Evolutionary conservation across 345 rosid genomes (phyloP).

Genomic region (Euphorbia tirucalli): DNA sequence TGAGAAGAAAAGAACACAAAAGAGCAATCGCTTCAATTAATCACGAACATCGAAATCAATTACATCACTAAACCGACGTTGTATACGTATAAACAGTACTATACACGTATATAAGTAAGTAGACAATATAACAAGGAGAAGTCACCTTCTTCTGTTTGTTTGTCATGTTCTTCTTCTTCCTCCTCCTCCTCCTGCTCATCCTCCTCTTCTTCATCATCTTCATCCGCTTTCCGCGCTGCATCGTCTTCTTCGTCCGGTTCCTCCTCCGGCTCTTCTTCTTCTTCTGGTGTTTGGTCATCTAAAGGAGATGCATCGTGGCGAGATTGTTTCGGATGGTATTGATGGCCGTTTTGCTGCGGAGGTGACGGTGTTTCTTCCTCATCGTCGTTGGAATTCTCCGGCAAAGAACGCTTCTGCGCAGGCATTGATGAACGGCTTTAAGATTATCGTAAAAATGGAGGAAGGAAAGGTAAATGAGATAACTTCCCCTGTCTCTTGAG

Average conservation of each 20-base stretch:
- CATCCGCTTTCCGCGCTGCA: slow-evolving; percentile 12
- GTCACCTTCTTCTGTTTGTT: slow-evolving; percentile 13
- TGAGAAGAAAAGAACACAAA: slow-evolving; percentile 23
- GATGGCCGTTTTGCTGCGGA: slow-evolving; percentile 24
- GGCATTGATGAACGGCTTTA: slow-evolving; percentile 51
- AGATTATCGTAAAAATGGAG: neutral
- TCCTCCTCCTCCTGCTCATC: slow-evolving; percentile 32
- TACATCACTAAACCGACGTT: slow-evolving; percentile 11
- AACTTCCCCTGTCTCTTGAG: neutral
- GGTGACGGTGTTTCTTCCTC: slow-evolving; percentile 26
- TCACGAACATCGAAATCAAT: slow-evolving; percentile 26
- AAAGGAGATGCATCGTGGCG: slow-evolving; percentile 7
- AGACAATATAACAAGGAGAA: neutral
- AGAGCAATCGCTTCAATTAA: slow-evolving; percentile 21
- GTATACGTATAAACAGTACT: slow-evolving; percentile 16
- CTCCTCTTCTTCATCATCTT: slow-evolving; percentile 31
- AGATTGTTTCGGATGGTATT: slow-evolving; percentile 1
- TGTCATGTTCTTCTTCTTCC: slow-evolving; percentile 20
- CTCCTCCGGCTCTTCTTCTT: slow-evolving; percentile 21
- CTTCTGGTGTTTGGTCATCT: neutral
- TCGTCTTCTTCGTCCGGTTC: slow-evolving; percentile 36
- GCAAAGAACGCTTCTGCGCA: slow-evolving; percentile 60
- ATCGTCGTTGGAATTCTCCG: slow-evolving; percentile 45
- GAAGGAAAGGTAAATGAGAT: neutral
- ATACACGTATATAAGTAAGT: slow-evolving; percentile 18